Evolutionary conservation across 495 filamentous ascomycete species (phyloP).

Genomic region (Penicillium macrosclerotiorum): DNA sequence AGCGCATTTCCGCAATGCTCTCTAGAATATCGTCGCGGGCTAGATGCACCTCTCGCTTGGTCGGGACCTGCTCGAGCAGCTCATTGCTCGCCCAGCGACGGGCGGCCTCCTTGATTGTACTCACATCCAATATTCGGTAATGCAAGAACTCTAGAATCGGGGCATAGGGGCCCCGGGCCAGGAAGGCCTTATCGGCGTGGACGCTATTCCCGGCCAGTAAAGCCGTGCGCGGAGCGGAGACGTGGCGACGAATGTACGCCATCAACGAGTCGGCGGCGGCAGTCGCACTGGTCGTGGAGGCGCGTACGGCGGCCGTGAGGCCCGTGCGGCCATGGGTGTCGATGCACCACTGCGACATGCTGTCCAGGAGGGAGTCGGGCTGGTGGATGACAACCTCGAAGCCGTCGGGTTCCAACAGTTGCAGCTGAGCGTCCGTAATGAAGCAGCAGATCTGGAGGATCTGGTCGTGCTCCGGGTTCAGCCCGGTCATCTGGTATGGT

Average conservation of each 20-base stretch:
- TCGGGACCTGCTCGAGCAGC: conserved; percentile 57
- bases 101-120: conserved; percentile 83
- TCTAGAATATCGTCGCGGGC: conserved; percentile 89
- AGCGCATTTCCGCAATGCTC: conserved; percentile 87
- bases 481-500: conserved; percentile 80
- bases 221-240: conserved; percentile 61
- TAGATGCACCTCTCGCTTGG: conserved; percentile 75
- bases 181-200: conserved; percentile 83
- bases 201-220: conserved; percentile 90
- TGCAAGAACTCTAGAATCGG: conserved; percentile 72
- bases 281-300: conserved; percentile 68
- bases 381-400: conserved; percentile 82
- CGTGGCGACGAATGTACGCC: conserved; percentile 68
- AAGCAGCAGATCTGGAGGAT: conserved; percentile 95
- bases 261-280: conserved; percentile 72
- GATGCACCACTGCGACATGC: conserved; percentile 74
- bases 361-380: conserved; percentile 62
- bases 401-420: conserved; percentile 71
- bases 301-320: conserved; percentile 71
- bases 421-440: conserved; percentile 76
- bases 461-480: conserved; percentile 71
- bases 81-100: conserved; percentile 71
- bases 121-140: conserved; percentile 91
- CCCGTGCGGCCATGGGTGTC: conserved; percentile 67
- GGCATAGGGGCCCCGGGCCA: conserved; percentile 70